phyloP scores from a whole-genome alignment of 495 filamentous ascomycete species.

The Penicillium angulare region DNA sequence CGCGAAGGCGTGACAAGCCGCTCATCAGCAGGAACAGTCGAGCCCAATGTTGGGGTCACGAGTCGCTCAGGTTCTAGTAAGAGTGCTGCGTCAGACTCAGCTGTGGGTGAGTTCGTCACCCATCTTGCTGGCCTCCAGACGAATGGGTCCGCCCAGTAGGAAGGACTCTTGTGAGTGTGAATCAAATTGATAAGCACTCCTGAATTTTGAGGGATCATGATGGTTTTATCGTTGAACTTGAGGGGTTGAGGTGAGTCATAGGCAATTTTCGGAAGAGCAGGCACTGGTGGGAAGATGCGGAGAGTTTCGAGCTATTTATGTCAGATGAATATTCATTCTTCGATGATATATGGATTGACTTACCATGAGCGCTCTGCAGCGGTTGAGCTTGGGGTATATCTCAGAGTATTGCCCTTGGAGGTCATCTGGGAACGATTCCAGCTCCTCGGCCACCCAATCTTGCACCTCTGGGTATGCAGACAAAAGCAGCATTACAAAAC shows the following conservation, averaged over 20 bases:
- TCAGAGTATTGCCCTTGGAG: slow-evolving; percentile 1
- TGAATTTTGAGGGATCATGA: slow-evolving; percentile 26
- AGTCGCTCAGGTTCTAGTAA: neutral
- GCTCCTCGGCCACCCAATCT: slow-evolving; percentile 38
- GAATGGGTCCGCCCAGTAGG: slow-evolving; percentile 42
- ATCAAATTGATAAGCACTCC: slow-evolving; percentile 35
- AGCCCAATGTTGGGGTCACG: neutral
- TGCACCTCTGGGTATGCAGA: slow-evolving; percentile 38
- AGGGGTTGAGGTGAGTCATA: slow-evolving; percentile 22
- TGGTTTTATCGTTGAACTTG: slow-evolving; percentile 15
- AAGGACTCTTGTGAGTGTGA: slow-evolving; percentile 11
- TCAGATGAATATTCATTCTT: neutral
- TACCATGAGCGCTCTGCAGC: slow-evolving; percentile 9
- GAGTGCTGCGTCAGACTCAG: neutral
- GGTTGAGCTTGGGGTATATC: slow-evolving; percentile 3
- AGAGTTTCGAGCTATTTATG: slow-evolving; percentile 44
- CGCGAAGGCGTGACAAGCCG: slow-evolving; percentile 28
- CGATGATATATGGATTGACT: neutral
- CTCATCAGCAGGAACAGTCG: slow-evolving; percentile 5
- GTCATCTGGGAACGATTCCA: slow-evolving; percentile 4
- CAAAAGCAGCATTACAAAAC: slow-evolving; percentile 38
- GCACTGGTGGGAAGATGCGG: slow-evolving; percentile 48
- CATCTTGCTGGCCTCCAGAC: slow-evolving; percentile 50
- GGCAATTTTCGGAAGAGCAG: slow-evolving; percentile 40
- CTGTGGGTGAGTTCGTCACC: slow-evolving; percentile 15